These are phyloP conservation scores for Coniochaeta hoffmannii DNA, from an alignment of 2,329 filamentous ascomycete species.

Conservation along the genomic window DNA sequence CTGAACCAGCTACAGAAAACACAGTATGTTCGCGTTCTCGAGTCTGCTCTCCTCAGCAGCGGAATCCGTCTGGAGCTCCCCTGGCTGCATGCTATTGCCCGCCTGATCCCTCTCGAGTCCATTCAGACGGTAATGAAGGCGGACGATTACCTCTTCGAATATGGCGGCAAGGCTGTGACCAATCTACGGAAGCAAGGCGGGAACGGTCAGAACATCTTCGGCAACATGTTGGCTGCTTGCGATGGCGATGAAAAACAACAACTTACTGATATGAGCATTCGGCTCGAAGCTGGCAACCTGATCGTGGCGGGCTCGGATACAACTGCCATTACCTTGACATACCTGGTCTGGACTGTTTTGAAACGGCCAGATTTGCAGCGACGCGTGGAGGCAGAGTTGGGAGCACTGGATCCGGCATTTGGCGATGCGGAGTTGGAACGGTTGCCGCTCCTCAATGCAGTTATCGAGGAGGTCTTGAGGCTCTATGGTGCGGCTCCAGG, in stretches of 20 bases:
- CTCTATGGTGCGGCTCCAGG: slow-evolving; percentile 23
- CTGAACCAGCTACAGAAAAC: slow-evolving; percentile 23
- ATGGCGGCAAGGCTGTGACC: slow-evolving; percentile 2
- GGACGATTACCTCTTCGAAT: slow-evolving; percentile 6
- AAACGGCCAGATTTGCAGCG: slow-evolving; percentile 8
- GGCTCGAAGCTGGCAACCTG: slow-evolving; percentile 21
- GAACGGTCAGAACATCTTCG: slow-evolving; percentile 13
- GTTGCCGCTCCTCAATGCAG: slow-evolving; percentile 20
- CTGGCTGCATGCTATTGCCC: slow-evolving; percentile 1
- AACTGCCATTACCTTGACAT: slow-evolving; percentile 31
- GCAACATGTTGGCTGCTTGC: slow-evolving; percentile 14
- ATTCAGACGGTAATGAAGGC: slow-evolving; percentile 1
- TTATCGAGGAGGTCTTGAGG: slow-evolving; percentile 24
- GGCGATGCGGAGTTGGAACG: slow-evolving; percentile 12
- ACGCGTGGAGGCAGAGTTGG: slow-evolving; percentile 9
- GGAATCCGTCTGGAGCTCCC: slow-evolving; percentile 4
- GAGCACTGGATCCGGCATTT: slow-evolving; percentile 9
- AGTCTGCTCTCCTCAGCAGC: slow-evolving; percentile 2
- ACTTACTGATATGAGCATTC: slow-evolving; percentile 17
- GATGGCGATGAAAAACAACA: slow-evolving; percentile 10
- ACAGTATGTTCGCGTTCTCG: slow-evolving; percentile 3
- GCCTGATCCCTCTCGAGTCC: slow-evolving; percentile 1
- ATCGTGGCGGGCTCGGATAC: slow-evolving; percentile 33
- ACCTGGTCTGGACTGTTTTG: slow-evolving; percentile 21
- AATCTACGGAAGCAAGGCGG: slow-evolving; percentile 5